Evolutionary conservation across 2,329 filamentous ascomycete genomes (phyloP).

Genomic region (Colletotrichum gloeosporioides): DNA sequence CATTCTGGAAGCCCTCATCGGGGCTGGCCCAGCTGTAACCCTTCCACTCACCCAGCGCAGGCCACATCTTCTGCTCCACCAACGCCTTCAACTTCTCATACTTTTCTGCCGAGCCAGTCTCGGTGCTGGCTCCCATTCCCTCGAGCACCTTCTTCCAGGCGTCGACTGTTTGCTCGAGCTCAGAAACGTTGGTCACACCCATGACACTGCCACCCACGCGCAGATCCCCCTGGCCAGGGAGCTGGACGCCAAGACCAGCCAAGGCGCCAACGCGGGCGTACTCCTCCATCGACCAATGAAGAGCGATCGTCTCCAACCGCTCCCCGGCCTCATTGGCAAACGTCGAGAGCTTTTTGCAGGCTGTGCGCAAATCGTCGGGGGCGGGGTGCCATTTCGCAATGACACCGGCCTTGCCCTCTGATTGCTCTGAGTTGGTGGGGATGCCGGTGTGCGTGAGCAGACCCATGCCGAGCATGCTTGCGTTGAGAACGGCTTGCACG

Average conservation of each 20-base stretch:
- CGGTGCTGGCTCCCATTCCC: slow-evolving; percentile 39
- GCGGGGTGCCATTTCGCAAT: slow-evolving; percentile 89
- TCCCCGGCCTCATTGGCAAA: slow-evolving; percentile 71
- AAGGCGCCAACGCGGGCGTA: slow-evolving; percentile 59
- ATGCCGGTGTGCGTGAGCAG: slow-evolving; percentile 80
- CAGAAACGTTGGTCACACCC: slow-evolving; percentile 67
- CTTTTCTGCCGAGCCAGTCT: slow-evolving; percentile 26
- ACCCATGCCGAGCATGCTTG: slow-evolving; percentile 91
- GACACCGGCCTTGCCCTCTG: slow-evolving; percentile 65
- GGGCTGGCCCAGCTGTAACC: slow-evolving; percentile 71
- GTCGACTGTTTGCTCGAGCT: slow-evolving; percentile 66
- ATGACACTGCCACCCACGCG: slow-evolving; percentile 66
- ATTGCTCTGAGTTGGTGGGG: background rate
- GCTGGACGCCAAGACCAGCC: slow-evolving; percentile 38
- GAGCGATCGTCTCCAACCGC: slow-evolving; percentile 80
- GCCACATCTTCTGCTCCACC: slow-evolving; percentile 53
- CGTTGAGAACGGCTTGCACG: slow-evolving; percentile 85
- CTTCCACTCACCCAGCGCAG: slow-evolving; percentile 65
- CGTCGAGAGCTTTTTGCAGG: slow-evolving; percentile 65
- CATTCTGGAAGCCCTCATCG: slow-evolving; percentile 47
- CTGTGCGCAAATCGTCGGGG: slow-evolving; percentile 70
- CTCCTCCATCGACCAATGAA: slow-evolving; percentile 77
- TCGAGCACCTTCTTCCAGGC: slow-evolving; percentile 62
- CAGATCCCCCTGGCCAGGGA: background rate
- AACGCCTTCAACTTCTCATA: slow-evolving; percentile 37